Base-by-base conservation (phyloP, 345 rosid genomes). In the Citrus hindsii region DNA sequence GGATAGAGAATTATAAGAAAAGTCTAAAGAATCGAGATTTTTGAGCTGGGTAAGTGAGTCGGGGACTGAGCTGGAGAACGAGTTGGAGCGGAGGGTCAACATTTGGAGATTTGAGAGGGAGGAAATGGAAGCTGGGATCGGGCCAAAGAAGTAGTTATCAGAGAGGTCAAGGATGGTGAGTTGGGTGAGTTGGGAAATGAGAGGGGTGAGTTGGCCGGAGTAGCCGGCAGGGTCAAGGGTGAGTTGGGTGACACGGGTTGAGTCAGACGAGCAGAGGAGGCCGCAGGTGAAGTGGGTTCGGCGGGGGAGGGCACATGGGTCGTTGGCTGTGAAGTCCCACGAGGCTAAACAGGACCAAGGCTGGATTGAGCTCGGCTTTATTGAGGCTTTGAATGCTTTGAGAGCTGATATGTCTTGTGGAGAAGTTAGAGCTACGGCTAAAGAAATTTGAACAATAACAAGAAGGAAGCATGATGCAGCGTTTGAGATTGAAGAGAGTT, bases 211-310 rank as follows among this genome's bases (percentile, higher is more conserved):
- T 59, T 61, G 88, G 73, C 98, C 98, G 6, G 96, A 86, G 85
- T 95, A 95, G 27, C 93, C 94, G 22, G 84, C 90, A 5, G 99
- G 86, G 78, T 95, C 98, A 22, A 95, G 92, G 61, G 97, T 90
- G 84, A 95, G 86, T 76, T 88, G 86, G 24, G 87, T 87, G 82
- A 89, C 84, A 2, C 91, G 87, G 53, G 90, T 81, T 2, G 90
- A 80, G 88, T 88, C 94, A 22, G 87, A 9, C 1, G 91, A 89
- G 77, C 94, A 92, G 35, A 84, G 83, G 70, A 92, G n/a, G 65
- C 90, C 93, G 35, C 94, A 92, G 67, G 55, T 84, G 88, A 92
- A 92, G 78, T 86, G 91, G 37, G 87, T 88, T 38, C 92, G 87
- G 84, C 89, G 94, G n/a, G 97, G 94, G 56, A 77, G 24, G 37